These are phyloP conservation scores for Lactarius hengduanensis DNA, from an alignment of 768 basidiomycete genomes.

Conservation along the genomic window DNA sequence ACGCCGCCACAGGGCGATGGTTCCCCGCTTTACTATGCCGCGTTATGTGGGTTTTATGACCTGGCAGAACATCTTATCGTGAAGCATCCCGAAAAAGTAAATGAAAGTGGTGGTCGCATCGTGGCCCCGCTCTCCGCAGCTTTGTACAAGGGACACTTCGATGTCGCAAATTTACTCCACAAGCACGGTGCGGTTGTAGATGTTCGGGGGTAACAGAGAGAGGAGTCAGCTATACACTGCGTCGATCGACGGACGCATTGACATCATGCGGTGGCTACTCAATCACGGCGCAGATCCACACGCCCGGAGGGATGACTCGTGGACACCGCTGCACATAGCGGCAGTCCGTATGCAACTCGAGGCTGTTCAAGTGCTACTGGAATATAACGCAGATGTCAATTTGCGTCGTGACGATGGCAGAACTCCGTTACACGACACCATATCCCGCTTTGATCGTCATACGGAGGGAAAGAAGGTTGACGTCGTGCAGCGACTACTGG, in stretches of 20 bases:
- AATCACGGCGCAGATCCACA: not conserved
- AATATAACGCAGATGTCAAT: not conserved
- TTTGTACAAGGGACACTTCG: not conserved
- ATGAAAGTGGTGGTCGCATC: not conserved
- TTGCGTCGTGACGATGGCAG: not conserved
- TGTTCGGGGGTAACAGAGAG: not conserved
- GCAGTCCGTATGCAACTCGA: not conserved
- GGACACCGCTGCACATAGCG: not conserved
- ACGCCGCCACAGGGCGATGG: too few relatives aligned
- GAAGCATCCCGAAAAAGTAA: not conserved
- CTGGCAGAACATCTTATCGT: not conserved
- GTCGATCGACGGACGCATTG: not conserved
- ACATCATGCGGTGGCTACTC: not conserved
- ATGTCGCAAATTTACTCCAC: not conserved
- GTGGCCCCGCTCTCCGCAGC: not conserved
- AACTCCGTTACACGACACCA: not conserved
- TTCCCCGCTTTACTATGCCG: too few relatives aligned
- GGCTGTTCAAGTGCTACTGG: not conserved
- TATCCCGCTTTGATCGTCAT: rapidly evolving
- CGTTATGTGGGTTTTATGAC: not conserved
- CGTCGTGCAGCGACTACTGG: not conserved
- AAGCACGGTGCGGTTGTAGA: not conserved
- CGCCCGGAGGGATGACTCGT: rapidly evolving
- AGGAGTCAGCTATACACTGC: not conserved
- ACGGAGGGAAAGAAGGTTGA: too few relatives aligned